A percentile compares a stretch with the other conserved stretches of the same genome.
Conservation (phyloP, 345 rosid species). For the Excoecaria agallocha region DNA sequence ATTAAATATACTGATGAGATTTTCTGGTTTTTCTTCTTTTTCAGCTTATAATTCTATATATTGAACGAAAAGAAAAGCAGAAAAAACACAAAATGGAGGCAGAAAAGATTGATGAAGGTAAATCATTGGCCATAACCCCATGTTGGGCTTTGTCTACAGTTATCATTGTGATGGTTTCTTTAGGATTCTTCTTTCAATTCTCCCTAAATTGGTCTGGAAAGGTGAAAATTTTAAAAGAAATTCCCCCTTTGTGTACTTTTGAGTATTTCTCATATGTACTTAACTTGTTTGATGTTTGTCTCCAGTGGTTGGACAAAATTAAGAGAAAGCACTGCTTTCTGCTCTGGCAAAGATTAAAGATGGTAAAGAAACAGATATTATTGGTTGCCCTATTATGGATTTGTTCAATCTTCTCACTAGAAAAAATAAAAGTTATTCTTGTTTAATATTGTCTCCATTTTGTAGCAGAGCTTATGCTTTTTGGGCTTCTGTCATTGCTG, state of each 20-base stretch:
- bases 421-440: too few species aligned
- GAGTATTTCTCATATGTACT: background rate
- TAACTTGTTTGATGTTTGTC: background rate
- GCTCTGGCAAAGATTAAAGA: constrained; percentile 63
- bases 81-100: constrained; percentile 25
- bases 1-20: constrained; percentile 5
- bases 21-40: background rate
- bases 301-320: constrained; percentile 54
- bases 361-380: constrained; percentile 30
- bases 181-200: constrained; percentile 48
- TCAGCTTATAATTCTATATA: background rate
- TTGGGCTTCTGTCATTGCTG: constrained; percentile 64
- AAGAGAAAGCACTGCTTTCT: constrained; percentile 60
- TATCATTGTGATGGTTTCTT: constrained; percentile 41
- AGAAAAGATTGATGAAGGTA: constrained; percentile 24
- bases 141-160: constrained; percentile 61
- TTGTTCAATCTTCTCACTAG: background rate
- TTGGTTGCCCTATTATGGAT: background rate
- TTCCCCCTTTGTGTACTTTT: background rate
- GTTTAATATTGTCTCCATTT: constrained; percentile 5
- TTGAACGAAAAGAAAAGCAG: constrained; percentile 10
- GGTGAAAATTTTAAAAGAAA: constrained; percentile 26
- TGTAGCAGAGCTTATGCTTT: constrained; percentile 58
- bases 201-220: constrained; percentile 39
- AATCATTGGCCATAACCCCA: constrained; percentile 49